Conservation (phyloP, 257 asterid genomes). For the Agastache rugosa region DNA sequence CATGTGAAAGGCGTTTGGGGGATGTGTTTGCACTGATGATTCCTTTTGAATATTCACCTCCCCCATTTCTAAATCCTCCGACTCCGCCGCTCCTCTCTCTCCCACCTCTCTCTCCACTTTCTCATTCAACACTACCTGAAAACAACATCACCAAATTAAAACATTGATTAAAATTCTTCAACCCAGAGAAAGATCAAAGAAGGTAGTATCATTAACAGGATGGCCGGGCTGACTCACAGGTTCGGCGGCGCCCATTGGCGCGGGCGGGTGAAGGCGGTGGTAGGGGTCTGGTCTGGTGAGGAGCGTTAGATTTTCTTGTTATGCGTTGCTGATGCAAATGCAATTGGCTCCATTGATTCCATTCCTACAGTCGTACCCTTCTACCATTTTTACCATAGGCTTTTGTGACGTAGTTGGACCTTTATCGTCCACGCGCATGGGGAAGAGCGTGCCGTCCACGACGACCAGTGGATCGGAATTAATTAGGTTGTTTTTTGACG, state of each 20-base stretch:
- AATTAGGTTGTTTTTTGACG: not conserved
- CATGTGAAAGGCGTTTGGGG: slow-evolving; percentile 58
- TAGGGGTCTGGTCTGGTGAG: slow-evolving; percentile 8
- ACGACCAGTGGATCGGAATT: slow-evolving; percentile 15
- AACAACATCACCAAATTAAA: not conserved
- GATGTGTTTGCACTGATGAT: slow-evolving; percentile 49
- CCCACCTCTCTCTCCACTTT: slow-evolving; percentile 33
- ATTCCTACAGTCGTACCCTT: not conserved
- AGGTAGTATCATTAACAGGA: no score
- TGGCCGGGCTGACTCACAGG: slow-evolving; percentile 59
- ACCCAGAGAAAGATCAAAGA: not conserved
- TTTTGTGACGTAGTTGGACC: slow-evolving; percentile 1
- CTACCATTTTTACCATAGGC: slow-evolving; percentile 27
- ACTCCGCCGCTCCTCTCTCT: slow-evolving; percentile 39
- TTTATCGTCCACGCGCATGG: slow-evolving; percentile 40
- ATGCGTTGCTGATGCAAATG: slow-evolving; percentile 45
- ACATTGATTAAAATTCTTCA: not conserved
- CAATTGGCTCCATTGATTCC: slow-evolving; percentile 40
- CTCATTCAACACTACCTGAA: slow-evolving; percentile 45
- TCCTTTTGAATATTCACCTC: slow-evolving; percentile 42
- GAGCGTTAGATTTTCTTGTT: slow-evolving; percentile 61
- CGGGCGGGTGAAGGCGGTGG: slow-evolving; percentile 42
- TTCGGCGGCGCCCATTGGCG: slow-evolving; percentile 76
- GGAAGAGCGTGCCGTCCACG: slow-evolving; percentile 39
- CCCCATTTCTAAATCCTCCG: slow-evolving; percentile 82